These are phyloP conservation scores for Nicotiana paniculata DNA, from an alignment of 257 asterid genomes.

Conservation along the genomic window DNA sequence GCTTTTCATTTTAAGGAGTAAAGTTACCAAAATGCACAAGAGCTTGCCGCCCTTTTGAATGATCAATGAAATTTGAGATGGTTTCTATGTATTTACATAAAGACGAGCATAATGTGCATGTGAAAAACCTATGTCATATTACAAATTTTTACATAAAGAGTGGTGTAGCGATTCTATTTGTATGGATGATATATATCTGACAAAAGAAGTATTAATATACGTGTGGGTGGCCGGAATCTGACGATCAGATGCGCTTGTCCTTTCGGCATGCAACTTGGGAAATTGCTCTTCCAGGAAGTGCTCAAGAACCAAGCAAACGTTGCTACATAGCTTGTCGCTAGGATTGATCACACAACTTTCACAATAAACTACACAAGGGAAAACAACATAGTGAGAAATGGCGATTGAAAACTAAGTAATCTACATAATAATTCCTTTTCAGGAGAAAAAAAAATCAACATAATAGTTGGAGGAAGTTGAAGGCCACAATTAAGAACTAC, in stretches of 20 bases:
- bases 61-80: background rate
- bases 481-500: slow-evolving; percentile 73
- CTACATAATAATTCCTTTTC: background rate
- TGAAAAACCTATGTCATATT: background rate
- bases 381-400: slow-evolving; percentile 16
- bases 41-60: background rate
- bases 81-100: background rate
- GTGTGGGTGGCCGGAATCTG: slow-evolving; percentile 17
- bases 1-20: too few relatives aligned
- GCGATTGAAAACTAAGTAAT: background rate
- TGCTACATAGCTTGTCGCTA: slow-evolving; percentile 31
- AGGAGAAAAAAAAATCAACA: background rate
- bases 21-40: too few relatives aligned
- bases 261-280: slow-evolving; percentile 39
- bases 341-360: slow-evolving; percentile 41
- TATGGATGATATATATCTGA: background rate
- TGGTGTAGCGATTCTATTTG: background rate
- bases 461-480: slow-evolving; percentile 16
- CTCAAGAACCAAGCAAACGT: slow-evolving; percentile 53
- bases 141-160: background rate
- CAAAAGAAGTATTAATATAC: slow-evolving; percentile 22
- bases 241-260: slow-evolving; percentile 31
- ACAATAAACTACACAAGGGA: slow-evolving; percentile 48
- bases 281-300: slow-evolving; percentile 51
- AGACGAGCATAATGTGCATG: background rate